phyloP scores from a whole-genome alignment of 371 early-diverging fungal genomes.

The Lichtheimia hyalospora region DNA sequence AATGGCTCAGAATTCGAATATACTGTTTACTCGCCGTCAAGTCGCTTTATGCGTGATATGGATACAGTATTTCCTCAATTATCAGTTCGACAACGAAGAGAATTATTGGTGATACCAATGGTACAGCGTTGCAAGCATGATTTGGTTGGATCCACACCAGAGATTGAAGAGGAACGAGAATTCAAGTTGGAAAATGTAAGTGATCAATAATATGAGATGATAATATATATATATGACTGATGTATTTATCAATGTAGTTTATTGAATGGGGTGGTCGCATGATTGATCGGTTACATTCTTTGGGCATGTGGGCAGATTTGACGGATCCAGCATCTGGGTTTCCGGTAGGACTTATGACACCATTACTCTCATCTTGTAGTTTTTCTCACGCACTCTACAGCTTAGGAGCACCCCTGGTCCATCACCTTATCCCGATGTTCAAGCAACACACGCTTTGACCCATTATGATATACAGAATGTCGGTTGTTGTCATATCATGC shows the following conservation, averaged over 20 bases:
- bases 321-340: slow-evolving; percentile 94
- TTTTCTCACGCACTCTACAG: slow-evolving; percentile 18
- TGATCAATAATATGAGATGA: not conserved
- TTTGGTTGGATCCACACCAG: slow-evolving; percentile 70
- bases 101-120: slow-evolving; percentile 73
- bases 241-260: slow-evolving; percentile 49
- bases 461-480: slow-evolving; percentile 73
- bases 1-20: slow-evolving; percentile 41
- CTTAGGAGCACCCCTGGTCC: slow-evolving; percentile 62
- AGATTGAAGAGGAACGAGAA: slow-evolving; percentile 79
- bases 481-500: slow-evolving; percentile 81
- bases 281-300: slow-evolving; percentile 47
- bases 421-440: slow-evolving; percentile 86
- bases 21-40: slow-evolving; percentile 33
- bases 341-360: slow-evolving; percentile 53
- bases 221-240: not conserved
- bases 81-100: slow-evolving; percentile 43
- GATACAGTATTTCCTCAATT: slow-evolving; percentile 43
- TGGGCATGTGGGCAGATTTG: slow-evolving; percentile 86
- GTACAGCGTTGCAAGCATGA: slow-evolving; percentile 76
- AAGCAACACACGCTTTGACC: slow-evolving; percentile 72
- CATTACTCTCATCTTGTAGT: not conserved
- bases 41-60: slow-evolving; percentile 36
- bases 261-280: slow-evolving; percentile 69
- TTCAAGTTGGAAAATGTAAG: slow-evolving; percentile 73